Evolutionary conservation across 2,329 filamentous ascomycete species (phyloP), one percentile per base, ranked within the genome.

Genomic region (Colletotrichum acutatum): DNA sequence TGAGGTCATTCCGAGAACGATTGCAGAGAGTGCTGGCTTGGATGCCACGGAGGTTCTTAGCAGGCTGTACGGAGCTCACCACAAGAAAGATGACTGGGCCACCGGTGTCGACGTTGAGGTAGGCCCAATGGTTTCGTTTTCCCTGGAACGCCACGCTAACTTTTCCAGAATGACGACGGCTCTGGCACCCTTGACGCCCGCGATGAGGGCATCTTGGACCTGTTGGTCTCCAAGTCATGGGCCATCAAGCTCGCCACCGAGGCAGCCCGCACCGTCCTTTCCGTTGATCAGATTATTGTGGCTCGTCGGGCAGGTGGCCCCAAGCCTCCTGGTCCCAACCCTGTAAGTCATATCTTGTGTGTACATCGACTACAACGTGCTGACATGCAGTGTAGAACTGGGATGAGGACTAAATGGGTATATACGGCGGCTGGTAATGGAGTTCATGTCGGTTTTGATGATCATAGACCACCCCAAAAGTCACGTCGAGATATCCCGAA

Each of bases 251-350:
- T 99, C 76, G 97, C 97, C 49, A 98, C 96, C 28, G 97, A 99
- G 85, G 93, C 97, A 53, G 96, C 95, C 66, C 90, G 97, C 79
- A 99, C 97, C 60, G 93, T 99, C 34, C 87, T 99, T 76, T 97
- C 95, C 60, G 97, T 99, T 52, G 97, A 99, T 84, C 97, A 99
- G 86, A 99, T 99, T 81, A 99, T 99, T 81, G 97, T 99, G 71
- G 95, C 97, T 75, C 92, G 96, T 85, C 97, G 98, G 86, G 97
- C 97, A 60, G 97, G 97, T 80, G 97, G 97, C 49, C 97, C 97
- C 26, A 99, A 99, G 89, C 96, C 96, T 69, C 97, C 97, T 34
- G 95, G 94, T 59, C 97, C 95, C 77, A 98, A 98, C 85, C 93
- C 95, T 58, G 87, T 89, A 80, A 80, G 87, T 83, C 66, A 49